These are phyloP conservation scores for Trichosporon sp. DNA, from an alignment of 1,284 basidiomycete species.

Conservation along the genomic window DNA sequence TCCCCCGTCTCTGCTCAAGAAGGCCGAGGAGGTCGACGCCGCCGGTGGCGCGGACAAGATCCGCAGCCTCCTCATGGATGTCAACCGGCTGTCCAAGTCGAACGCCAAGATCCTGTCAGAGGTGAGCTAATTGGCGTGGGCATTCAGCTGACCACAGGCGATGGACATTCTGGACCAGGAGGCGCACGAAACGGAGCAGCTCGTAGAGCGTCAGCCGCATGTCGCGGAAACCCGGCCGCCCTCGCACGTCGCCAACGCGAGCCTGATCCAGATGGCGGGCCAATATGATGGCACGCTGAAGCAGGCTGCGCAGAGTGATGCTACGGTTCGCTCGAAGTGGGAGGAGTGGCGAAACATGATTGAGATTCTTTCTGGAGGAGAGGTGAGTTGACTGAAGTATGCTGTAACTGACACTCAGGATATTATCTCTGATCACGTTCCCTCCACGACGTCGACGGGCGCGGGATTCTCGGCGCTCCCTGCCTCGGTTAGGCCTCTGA, in stretches of 20 bases:
- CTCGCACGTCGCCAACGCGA: conserved; percentile 73
- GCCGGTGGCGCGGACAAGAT: conserved; percentile 72
- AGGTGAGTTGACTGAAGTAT: conserved; percentile 53
- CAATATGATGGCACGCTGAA: conserved; percentile 68
- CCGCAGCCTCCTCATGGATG: conserved; percentile 66
- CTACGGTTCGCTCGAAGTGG: conserved; percentile 72
- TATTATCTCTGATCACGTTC: conserved; percentile 59
- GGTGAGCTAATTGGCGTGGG: conserved; percentile 52
- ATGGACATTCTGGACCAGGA: conserved; percentile 85
- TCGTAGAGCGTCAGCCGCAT: conserved; percentile 52
- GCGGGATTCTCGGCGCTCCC: conserved; percentile 32
- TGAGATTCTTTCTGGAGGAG: conserved; percentile 63
- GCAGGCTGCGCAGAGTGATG: conserved; percentile 70
- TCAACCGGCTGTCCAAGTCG: conserved; percentile 63
- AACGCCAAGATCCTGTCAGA: conserved; percentile 68
- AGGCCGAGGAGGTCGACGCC: conserved; percentile 76
- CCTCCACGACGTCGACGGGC: conserved; percentile 29
- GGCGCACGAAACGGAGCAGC: conserved; percentile 73
- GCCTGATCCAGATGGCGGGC: conserved; percentile 64
- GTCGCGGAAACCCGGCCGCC: conserved; percentile 54
- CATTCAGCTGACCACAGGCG: conserved; percentile 55
- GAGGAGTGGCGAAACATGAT: conserved; percentile 78
- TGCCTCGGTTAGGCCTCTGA: conserved; percentile 62
- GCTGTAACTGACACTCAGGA: conserved; percentile 51
- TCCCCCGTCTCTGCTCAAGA: conserved; percentile 79